Conservation (phyloP, 2,329 filamentous ascomycete species). For the Pseudogymnoascus sp. region DNA sequence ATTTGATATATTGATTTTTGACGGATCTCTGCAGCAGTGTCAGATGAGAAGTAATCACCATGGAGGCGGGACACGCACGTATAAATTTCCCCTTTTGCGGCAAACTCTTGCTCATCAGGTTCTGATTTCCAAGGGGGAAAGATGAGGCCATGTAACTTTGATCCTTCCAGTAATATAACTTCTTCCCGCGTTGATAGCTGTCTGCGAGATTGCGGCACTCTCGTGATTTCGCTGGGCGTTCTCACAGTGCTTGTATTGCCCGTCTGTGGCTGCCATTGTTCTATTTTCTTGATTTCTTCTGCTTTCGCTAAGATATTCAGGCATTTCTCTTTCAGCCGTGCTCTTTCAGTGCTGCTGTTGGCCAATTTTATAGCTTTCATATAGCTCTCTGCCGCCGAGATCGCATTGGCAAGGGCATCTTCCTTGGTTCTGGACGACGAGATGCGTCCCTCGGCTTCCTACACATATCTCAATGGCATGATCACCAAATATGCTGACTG, state of each 20-base stretch:
- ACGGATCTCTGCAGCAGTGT: conserved; percentile 51
- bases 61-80: conserved; percentile 43
- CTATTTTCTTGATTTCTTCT: conserved; percentile 61
- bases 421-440: conserved; percentile 43
- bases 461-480: conserved; percentile 11
- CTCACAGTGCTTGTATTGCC: conserved; percentile 17
- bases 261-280: conserved; percentile 18
- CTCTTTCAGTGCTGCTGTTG: conserved; percentile 53
- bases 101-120: conserved; percentile 56
- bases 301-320: conserved; percentile 62
- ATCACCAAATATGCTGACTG: not conserved
- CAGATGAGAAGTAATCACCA: conserved; percentile 16
- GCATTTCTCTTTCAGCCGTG: conserved; percentile 60
- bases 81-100: conserved; percentile 45
- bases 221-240: conserved; percentile 12
- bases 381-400: conserved; percentile 71
- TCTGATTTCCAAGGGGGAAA: conserved; percentile 78
- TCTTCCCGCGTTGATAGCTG: conserved; percentile 62
- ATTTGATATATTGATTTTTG: conserved; percentile 63
- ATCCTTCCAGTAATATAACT: conserved; percentile 67
- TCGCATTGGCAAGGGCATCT: conserved; percentile 66
- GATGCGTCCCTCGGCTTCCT: conserved; percentile 49
- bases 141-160: conserved; percentile 70
- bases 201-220: conserved; percentile 42
- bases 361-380: conserved; percentile 66